A percentile compares a stretch with the other conserved stretches of the same genome.
Conservation (phyloP, 257 asterid genomes). For the Ophiorrhiza pumila region DNA sequence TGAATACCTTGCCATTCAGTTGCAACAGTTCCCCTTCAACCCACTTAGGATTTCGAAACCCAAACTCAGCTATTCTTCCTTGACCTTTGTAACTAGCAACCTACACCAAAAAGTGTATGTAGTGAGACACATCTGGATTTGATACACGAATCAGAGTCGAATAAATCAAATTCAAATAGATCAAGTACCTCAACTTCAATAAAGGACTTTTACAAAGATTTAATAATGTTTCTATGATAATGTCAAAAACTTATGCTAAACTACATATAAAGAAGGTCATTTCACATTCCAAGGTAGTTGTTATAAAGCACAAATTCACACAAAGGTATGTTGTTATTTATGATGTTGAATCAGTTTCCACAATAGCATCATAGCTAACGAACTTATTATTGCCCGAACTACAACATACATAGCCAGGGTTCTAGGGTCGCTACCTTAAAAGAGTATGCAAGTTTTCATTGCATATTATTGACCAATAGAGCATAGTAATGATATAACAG, state of each 20-base stretch:
- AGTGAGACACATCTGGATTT: neutral
- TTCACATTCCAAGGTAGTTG: neutral
- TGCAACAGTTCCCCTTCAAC: slow-evolving; percentile 94
- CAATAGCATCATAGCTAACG: no score
- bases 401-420: no score
- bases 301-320: neutral
- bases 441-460: no score
- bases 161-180: neutral
- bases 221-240: neutral
- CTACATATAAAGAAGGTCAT: neutral
- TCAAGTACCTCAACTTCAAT: neutral
- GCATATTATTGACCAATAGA: no score
- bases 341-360: no score
- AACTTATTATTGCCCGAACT: no score
- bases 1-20: slow-evolving; percentile 82
- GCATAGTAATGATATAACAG: neutral
- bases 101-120: slow-evolving; percentile 26
- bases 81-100: slow-evolving; percentile 84
- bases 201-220: neutral
- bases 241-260: neutral
- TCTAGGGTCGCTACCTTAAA: no score
- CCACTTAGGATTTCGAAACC: slow-evolving; percentile 85
- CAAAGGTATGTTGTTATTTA: no score
- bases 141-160: neutral
- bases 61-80: slow-evolving; percentile 88